Evolutionary conservation across 179 eudicot genomes (phyloP), one percentile per base, ranked within the genome.

Genomic region (Heliamphora pulchella): DNA sequence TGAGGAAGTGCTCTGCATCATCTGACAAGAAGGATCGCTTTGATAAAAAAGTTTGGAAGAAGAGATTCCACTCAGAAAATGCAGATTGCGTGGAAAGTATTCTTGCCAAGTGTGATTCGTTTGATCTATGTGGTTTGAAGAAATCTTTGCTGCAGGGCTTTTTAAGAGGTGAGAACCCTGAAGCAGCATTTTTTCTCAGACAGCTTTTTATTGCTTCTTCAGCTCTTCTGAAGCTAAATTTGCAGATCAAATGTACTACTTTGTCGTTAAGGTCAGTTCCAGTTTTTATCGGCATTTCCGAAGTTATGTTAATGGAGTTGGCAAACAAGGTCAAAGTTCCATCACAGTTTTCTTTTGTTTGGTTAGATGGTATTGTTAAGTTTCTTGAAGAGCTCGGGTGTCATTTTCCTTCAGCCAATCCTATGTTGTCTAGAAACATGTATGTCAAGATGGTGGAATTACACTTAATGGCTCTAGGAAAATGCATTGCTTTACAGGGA

Each of bases 401-500:
- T 68, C 89, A 86, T 78, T 86, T 90, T 85, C 81, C 86, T 75
- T 76, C 77, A 22, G 80, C 86, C 58, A 81, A 86, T 81, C 84
- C 90, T 69, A 58, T 78, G 6, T 48, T 81, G 72, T 84, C 97
- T 57, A 80, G 83, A 83, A 71, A 81, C 80, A 73, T 86, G 62
- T 91, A 89, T 82, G 84, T 81, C 79, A 88, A 86, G 86, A 83
- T 94, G 62, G 80, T 96, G 72, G 90, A 87, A 71, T 84, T 96
- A 63, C 96, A 96, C 84, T 70, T 94, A 41, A 82, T 76, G 80
- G 93, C 90, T 76, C 88, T 94, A 58, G 99, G 99, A 75, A 94
- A 87, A 84, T 96, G 99, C 89, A 94, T 90, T 77, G 83, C 85
- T 44, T 89, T 94, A 71, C 97, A 92, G 83, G 97, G 94, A 58